phyloP scores from a whole-genome alignment of 1,139 yeast genomes.

The Pichia sp. region DNA sequence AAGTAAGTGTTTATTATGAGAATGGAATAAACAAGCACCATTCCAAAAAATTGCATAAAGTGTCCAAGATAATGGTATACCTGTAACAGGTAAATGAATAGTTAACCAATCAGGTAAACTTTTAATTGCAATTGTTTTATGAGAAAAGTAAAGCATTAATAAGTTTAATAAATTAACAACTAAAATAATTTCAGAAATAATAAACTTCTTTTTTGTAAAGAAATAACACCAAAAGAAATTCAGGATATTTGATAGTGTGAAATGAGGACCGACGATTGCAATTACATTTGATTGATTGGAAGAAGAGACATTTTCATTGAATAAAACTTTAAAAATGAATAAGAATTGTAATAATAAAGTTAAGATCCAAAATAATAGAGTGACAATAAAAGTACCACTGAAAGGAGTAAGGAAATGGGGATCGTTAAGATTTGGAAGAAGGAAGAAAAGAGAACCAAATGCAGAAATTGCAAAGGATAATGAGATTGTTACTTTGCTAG shows the following conservation, averaged over 20 bases:
- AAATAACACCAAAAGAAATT: constrained; percentile 61
- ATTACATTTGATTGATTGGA: constrained; percentile 30
- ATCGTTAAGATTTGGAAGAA: constrained; percentile 33
- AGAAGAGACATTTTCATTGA: constrained; percentile 32
- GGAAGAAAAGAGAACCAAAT: constrained; percentile 49
- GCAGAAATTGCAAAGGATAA: constrained; percentile 48
- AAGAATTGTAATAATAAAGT: constrained; percentile 48
- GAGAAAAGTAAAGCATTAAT: constrained; percentile 49
- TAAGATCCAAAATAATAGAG: constrained; percentile 53
- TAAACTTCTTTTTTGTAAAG: constrained; percentile 46
- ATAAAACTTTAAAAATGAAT: constrained; percentile 48
- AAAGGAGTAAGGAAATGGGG: constrained; percentile 54
- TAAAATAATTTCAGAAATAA: constrained; percentile 52
- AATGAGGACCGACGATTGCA: constrained; percentile 50
- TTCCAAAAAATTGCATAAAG: constrained; percentile 74
- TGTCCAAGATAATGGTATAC: constrained; percentile 71
- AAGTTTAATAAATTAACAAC: constrained; percentile 53
- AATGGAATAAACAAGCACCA: constrained; percentile 65
- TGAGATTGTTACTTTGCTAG: constrained; percentile 43
- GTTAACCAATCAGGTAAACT: constrained; percentile 49
- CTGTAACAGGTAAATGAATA: constrained; percentile 59
- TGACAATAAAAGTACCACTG: constrained; percentile 50
- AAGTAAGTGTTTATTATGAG: constrained; percentile 41
- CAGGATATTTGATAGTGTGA: constrained; percentile 53
- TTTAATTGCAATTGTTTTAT: constrained; percentile 52